A percentile compares a stretch with the other conserved stretches of the same genome.
Conservation (phyloP, 192 early-diverging fungal genomes). For the Geosiphon pyriformis region DNA sequence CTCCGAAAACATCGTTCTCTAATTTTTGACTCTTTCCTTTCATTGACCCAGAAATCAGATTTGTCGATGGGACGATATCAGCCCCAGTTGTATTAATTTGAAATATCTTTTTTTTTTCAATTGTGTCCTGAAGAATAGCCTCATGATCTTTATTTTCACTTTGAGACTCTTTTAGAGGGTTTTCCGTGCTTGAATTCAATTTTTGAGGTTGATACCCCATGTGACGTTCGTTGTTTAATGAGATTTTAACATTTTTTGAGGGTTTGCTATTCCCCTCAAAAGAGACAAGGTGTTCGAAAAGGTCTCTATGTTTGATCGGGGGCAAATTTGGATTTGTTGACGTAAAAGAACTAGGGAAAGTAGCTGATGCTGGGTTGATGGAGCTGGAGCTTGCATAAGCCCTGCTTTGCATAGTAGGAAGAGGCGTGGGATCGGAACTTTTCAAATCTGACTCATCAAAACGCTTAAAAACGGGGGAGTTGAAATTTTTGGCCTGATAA, state of each 20-base stretch:
- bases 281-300: background rate
- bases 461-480: constrained; percentile 10
- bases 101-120: background rate
- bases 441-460: constrained; percentile 9
- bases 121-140: no score
- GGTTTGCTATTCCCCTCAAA: background rate
- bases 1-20: background rate
- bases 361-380: background rate
- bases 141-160: background rate
- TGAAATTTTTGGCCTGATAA: constrained; percentile 1
- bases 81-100: background rate
- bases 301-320: background rate
- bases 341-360: background rate
- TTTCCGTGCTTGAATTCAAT: constrained; percentile 6
- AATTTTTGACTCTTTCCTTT: background rate
- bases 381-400: background rate
- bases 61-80: background rate
- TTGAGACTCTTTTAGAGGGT: background rate
- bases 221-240: constrained; percentile 5
- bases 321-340: background rate
- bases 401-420: background rate
- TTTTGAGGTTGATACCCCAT: constrained; percentile 13
- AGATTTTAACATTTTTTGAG: background rate
- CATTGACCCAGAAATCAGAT: no score
- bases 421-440: background rate